A percentile compares a stretch with the other conserved stretches of the same genome.
phyloP scores from a whole-genome alignment of 1,284 basidiomycete species.

The Trichosporon coremiiforme region DNA sequence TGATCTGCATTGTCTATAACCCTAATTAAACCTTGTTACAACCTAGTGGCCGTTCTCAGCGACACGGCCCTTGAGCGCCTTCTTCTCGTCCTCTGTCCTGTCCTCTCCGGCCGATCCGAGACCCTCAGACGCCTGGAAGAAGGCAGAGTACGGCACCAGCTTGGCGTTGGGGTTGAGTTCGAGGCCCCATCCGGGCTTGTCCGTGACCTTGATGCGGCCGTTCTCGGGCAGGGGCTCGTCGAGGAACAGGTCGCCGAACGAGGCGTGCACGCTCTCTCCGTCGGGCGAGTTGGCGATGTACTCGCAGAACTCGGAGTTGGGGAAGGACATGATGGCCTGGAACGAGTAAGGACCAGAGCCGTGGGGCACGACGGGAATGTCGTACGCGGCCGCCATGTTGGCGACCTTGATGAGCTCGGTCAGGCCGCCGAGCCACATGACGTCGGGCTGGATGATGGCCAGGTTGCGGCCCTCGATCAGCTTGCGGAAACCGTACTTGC shows the following conservation, averaged over 20 bases:
- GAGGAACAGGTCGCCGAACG: conserved; percentile 62
- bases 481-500: conserved; percentile 62
- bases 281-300: conserved; percentile 62
- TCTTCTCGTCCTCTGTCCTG: conserved; percentile 28
- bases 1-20: not conserved
- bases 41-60: conserved; percentile 18
- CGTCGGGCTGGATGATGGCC: conserved; percentile 62
- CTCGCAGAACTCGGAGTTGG: conserved; percentile 55
- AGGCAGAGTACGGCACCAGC: conserved; percentile 52
- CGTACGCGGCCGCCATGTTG: conserved; percentile 54
- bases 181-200: conserved; percentile 61
- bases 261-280: conserved; percentile 59
- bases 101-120: conserved; percentile 45
- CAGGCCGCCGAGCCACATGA: conserved; percentile 61
- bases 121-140: conserved; percentile 46
- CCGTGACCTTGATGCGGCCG: conserved; percentile 58
- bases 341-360: conserved; percentile 58
- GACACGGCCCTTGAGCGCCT: conserved; percentile 24
- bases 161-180: conserved; percentile 59
- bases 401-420: conserved; percentile 62
- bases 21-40: not conserved
- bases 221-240: conserved; percentile 60
- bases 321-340: conserved; percentile 54
- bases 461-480: conserved; percentile 61
- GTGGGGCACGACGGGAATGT: conserved; percentile 63